These are phyloP conservation scores for Cichorium intybus DNA, from an alignment of 140 eudicot genomes.

Conservation along the genomic window DNA sequence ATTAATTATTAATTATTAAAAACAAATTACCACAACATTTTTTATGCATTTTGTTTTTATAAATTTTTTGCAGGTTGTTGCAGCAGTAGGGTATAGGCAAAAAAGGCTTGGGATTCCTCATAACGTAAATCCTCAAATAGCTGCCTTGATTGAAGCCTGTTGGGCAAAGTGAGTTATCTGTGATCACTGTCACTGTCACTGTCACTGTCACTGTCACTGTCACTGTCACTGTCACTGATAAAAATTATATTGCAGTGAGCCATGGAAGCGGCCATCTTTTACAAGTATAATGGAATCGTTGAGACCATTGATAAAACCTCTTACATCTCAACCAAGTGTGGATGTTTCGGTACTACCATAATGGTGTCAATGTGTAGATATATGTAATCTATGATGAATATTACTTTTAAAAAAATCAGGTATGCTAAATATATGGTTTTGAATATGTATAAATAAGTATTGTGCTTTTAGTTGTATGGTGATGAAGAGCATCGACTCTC, in stretches of 20 bases:
- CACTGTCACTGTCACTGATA: not conserved
- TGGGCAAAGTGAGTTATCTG: constrained; percentile 96
- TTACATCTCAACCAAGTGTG: constrained; percentile 40
- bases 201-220: too few species aligned
- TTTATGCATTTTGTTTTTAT: not conserved
- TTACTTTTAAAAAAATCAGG: not conserved
- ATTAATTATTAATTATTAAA: not conserved
- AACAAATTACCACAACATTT: not conserved
- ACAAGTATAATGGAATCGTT: constrained; percentile 69
- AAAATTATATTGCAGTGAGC: constrained; percentile 71
- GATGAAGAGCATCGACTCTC: too few species aligned
- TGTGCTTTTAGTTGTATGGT: too few species aligned
- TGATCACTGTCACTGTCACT: not conserved
- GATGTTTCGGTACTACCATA: constrained; percentile 35
- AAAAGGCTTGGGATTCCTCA: constrained; percentile 77
- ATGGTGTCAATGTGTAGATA: constrained; percentile 31
- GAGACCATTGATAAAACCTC: constrained; percentile 53
- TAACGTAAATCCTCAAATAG: constrained; percentile 66
- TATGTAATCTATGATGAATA: constrained; percentile 5
- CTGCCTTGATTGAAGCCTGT: constrained; percentile 80
- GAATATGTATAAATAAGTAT: too few species aligned
- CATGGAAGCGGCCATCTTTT: constrained; percentile 88
- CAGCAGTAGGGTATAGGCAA: constrained; percentile 75
- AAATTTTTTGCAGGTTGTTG: constrained; percentile 54
- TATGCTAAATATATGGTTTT: too few species aligned